These are phyloP conservation scores for Casuarina cunninghamiana DNA, from an alignment of 306 rosid species.

Conservation along the genomic window DNA sequence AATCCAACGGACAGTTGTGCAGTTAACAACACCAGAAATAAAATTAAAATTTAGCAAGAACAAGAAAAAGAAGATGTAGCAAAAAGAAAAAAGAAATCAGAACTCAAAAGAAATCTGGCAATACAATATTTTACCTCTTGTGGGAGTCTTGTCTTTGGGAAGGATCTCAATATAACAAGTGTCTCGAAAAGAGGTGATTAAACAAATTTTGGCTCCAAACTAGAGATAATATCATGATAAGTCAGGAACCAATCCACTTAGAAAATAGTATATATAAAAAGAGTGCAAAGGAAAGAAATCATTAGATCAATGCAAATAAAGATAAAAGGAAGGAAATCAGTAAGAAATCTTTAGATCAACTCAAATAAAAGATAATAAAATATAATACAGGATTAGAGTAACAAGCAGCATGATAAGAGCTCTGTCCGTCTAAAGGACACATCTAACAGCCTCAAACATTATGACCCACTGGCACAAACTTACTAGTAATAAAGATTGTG, in stretches of 20 bases:
- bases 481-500: no score
- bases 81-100: not conserved
- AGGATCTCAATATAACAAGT: conserved; percentile 87
- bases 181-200: conserved; percentile 91
- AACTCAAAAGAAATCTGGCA: not conserved
- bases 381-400: not conserved
- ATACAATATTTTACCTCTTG: conserved; percentile 54
- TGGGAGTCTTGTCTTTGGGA: conserved; percentile 67
- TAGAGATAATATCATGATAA: conserved; percentile 38
- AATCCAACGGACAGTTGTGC: not conserved
- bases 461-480: not conserved
- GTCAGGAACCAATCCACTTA: conserved; percentile 30
- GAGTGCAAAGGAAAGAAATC: conserved; percentile 5
- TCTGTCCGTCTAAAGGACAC: not conserved
- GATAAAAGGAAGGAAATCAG: not conserved
- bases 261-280: not conserved
- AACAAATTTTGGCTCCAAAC: conserved; percentile 86
- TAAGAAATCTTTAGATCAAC: not conserved
- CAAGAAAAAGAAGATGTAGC: not conserved
- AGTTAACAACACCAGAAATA: not conserved
- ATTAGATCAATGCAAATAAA: conserved; percentile 13
- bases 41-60: not conserved
- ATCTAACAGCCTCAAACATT: not conserved
- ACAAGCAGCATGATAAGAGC: not conserved
- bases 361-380: conserved; percentile 5